These are phyloP conservation scores for Yamadazyma membranifaciens DNA, from an alignment of 1,139 yeast genomes.

Conservation along the genomic window DNA sequence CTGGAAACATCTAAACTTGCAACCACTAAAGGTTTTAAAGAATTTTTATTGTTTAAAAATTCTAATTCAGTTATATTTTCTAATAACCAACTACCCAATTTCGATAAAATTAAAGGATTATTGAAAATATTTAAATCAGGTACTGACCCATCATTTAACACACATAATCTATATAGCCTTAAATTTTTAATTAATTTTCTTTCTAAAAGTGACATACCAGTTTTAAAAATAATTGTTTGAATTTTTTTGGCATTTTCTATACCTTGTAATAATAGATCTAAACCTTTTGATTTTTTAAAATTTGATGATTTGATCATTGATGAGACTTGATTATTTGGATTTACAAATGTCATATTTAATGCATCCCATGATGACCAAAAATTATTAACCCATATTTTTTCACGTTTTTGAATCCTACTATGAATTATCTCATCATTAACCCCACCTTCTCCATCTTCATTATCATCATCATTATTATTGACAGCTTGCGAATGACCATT, in stretches of 20 bases:
- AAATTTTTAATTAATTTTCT: conserved; percentile 77
- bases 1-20: conserved; percentile 78
- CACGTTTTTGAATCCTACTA: conserved; percentile 49
- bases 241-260: conserved; percentile 75
- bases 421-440: conserved; percentile 31
- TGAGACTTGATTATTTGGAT: conserved; percentile 10
- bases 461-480: conserved; percentile 14
- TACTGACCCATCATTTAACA: conserved; percentile 74
- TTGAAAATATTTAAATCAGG: conserved; percentile 76
- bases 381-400: conserved; percentile 77
- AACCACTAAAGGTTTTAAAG: conserved; percentile 77
- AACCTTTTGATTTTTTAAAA: conserved; percentile 40
- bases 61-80: conserved; percentile 88
- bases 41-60: conserved; percentile 33
- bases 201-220: conserved; percentile 87
- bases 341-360: conserved; percentile 43
- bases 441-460: conserved; percentile 20
- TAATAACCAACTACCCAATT: conserved; percentile 87
- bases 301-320: conserved; percentile 12
- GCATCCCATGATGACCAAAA: conserved; percentile 98
- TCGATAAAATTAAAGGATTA: conserved; percentile 81
- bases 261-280: conserved; percentile 67
- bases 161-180: conserved; percentile 80
- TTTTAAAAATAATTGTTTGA: conserved; percentile 81
- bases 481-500: background rate